phyloP scores from a whole-genome alignment of 2,329 filamentous ascomycete species.

The Cercospora beticola region DNA sequence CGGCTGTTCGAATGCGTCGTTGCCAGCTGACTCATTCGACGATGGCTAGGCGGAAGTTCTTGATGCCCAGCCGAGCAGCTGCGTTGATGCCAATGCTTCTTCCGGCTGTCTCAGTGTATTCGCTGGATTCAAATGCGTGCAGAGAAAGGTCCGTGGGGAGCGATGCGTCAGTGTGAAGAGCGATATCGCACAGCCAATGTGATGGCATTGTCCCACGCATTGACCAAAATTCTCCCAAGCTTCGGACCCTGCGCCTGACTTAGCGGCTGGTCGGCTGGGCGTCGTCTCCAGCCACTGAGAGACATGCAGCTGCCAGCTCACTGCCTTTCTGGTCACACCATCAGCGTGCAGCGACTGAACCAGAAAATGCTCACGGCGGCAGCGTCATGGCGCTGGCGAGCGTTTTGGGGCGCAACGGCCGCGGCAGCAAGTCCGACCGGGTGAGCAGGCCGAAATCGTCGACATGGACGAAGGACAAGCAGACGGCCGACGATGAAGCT shows the following conservation, averaged over 20 bases:
- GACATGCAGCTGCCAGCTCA: constrained; percentile 6
- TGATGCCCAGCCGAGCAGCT: neutral
- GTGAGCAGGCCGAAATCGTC: constrained; percentile 22
- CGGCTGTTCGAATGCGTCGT: neutral
- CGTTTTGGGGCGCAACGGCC: constrained; percentile 26
- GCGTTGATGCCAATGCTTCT: neutral
- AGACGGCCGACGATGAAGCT: constrained; percentile 18
- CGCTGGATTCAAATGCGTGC: neutral
- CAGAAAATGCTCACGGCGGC: neutral
- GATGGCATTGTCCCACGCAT: neutral
- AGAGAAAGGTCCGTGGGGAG: neutral
- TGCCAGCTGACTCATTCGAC: constrained; percentile 7
- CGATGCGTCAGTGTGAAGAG: constrained; percentile 1
- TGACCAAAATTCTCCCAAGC: constrained; percentile 9
- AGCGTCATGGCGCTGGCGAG: constrained; percentile 24
- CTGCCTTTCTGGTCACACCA: neutral
- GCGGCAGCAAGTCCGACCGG: constrained; percentile 15
- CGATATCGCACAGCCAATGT: constrained; percentile 14
- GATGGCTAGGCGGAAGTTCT: neutral
- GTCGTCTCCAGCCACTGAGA: neutral
- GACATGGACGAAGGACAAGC: constrained; percentile 16
- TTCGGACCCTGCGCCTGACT: neutral
- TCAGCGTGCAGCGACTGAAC: neutral
- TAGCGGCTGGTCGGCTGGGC: neutral
- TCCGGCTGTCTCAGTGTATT: neutral